These are phyloP conservation scores for Hericium rajendrae DNA, from an alignment of 768 basidiomycete species.

Conservation along the genomic window DNA sequence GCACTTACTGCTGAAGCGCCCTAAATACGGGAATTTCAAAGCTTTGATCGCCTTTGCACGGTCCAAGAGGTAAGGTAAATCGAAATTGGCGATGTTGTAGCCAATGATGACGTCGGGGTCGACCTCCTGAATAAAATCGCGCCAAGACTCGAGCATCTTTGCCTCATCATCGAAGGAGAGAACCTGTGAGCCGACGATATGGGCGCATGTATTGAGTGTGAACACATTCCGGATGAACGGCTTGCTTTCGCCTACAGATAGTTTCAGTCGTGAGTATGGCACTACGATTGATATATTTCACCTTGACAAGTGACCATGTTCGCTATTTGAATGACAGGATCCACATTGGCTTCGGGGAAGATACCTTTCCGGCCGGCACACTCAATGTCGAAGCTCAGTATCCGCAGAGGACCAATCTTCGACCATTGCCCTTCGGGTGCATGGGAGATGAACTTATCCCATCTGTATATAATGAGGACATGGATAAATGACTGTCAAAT, in stretches of 20 bases:
- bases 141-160: conserved; percentile 74
- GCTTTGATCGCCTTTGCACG: conserved; percentile 77
- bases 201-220: conserved; percentile 86
- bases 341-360: conserved; percentile 83
- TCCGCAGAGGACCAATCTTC: conserved; percentile 83
- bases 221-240: conserved; percentile 97
- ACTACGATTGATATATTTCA: conserved; percentile 17
- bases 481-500: background rate
- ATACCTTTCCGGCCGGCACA: conserved; percentile 97
- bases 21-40: conserved; percentile 60
- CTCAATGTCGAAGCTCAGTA: conserved; percentile 98
- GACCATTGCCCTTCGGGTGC: conserved; percentile 89
- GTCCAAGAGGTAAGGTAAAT: conserved; percentile 93
- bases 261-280: background rate
- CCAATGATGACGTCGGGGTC: conserved; percentile 97
- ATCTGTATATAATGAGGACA: conserved; percentile 34
- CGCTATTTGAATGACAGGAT: conserved; percentile 97
- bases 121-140: conserved; percentile 78
- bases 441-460: conserved; percentile 81
- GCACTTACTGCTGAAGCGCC: conserved; percentile 25
- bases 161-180: conserved; percentile 70
- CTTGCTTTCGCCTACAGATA: conserved; percentile 63
- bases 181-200: conserved; percentile 98
- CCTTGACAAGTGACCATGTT: conserved; percentile 99
- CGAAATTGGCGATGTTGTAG: conserved; percentile 91